Evolutionary conservation across 768 basidiomycete genomes (phyloP).

Genomic region (Paxillus ammoniavirescens): DNA sequence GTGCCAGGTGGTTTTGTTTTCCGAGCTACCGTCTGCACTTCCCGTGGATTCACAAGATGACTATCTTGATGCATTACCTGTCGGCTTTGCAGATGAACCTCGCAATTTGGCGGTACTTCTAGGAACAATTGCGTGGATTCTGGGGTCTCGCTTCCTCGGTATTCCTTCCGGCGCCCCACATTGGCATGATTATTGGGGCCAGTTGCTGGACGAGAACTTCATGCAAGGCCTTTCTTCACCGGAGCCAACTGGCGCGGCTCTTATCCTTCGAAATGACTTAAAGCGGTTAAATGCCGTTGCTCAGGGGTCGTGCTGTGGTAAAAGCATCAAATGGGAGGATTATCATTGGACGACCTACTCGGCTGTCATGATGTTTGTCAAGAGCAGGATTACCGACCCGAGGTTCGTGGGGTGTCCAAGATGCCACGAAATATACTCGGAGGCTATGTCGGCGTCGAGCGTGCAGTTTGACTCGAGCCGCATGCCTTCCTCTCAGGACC

Average conservation of each 20-base stretch:
- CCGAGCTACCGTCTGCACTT: neutral
- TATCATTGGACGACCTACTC: too few relatives aligned
- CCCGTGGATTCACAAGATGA: neutral
- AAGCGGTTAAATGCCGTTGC: neutral
- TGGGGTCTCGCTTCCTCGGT: neutral
- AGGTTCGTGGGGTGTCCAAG: too few relatives aligned
- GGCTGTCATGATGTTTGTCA: too few relatives aligned
- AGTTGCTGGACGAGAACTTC: neutral
- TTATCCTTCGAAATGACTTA: neutral
- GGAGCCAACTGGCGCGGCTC: neutral
- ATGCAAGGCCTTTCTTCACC: neutral
- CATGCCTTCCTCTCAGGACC: too few relatives aligned
- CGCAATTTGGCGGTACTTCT: neutral
- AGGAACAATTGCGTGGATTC: neutral
- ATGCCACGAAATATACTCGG: too few relatives aligned
- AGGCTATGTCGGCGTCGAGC: too few relatives aligned
- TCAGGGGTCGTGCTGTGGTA: neutral
- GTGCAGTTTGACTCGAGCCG: too few relatives aligned
- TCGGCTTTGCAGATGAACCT: neutral
- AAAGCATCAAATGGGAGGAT: too few relatives aligned
- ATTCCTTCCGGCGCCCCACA: neutral
- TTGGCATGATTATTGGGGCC: neutral
- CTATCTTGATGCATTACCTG: neutral
- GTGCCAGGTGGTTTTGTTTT: neutral
- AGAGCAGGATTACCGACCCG: too few relatives aligned